Evolutionary conservation across 2,329 filamentous ascomycete species (phyloP).

Genomic region (Pestalotiopsis sp.): DNA sequence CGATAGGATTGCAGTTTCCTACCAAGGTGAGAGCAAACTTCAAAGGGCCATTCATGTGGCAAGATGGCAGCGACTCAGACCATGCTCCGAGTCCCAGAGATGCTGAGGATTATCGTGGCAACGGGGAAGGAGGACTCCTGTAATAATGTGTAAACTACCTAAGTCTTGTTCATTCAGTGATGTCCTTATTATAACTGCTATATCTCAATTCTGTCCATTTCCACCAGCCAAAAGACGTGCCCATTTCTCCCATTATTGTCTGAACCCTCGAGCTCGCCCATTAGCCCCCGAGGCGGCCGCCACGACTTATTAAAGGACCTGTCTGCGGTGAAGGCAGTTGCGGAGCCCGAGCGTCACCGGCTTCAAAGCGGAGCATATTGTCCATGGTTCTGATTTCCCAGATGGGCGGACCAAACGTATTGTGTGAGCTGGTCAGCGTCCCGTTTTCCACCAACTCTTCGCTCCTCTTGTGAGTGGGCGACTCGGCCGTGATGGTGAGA

Average conservation of each 20-base stretch:
- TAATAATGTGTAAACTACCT: too few species aligned
- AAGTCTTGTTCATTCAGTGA: too few species aligned
- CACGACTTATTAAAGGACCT: slow-evolving; percentile 9
- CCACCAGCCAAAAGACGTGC: neutral
- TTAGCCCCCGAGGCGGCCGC: neutral
- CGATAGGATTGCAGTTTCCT: too few species aligned
- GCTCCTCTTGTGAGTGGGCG: neutral
- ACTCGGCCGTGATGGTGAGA: neutral
- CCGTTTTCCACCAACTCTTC: slow-evolving; percentile 8
- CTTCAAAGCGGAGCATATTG: neutral
- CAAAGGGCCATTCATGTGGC: too few species aligned
- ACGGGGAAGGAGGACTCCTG: too few species aligned
- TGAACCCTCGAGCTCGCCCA: neutral
- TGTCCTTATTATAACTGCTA: neutral
- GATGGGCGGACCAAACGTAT: neutral
- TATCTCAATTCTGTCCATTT: neutral
- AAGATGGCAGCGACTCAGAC: too few species aligned
- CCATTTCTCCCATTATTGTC: neutral
- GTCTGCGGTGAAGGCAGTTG: neutral
- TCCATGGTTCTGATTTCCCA: slow-evolving; percentile 2
- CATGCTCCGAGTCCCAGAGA: too few species aligned
- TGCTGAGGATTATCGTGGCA: too few species aligned
- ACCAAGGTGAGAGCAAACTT: too few species aligned
- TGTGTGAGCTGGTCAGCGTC: slow-evolving; percentile 1
- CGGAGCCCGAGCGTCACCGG: neutral